Evolutionary conservation across 1,139 yeast genomes (phyloP).

Genomic region (Zygoascus meyerae): DNA sequence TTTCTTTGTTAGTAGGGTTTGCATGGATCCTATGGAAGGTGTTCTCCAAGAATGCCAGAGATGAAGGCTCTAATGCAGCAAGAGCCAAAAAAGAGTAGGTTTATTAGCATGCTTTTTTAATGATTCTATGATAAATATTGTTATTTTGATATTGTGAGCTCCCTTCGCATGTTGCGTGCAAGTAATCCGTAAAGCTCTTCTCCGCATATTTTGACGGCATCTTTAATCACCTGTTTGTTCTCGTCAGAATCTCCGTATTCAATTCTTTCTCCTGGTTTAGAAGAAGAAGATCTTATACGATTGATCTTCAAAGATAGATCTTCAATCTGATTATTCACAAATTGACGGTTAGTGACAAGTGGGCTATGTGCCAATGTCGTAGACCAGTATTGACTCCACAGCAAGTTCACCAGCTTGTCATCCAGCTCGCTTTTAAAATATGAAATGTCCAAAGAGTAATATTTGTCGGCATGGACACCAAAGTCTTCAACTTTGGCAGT

Average conservation of each 20-base stretch:
- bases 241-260: neutral
- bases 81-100: neutral
- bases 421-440: slow-evolving; percentile 58
- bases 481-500: slow-evolving; percentile 50
- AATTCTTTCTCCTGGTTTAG: neutral
- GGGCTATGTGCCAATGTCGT: slow-evolving; percentile 33
- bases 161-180: slow-evolving; percentile 22
- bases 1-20: slow-evolving; percentile 31
- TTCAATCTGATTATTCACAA: slow-evolving; percentile 34
- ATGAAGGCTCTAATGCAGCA: neutral
- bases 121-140: neutral
- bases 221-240: slow-evolving; percentile 14
- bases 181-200: slow-evolving; percentile 33
- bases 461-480: slow-evolving; percentile 65
- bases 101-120: neutral
- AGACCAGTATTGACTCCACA: slow-evolving; percentile 51
- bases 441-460: slow-evolving; percentile 63
- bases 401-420: slow-evolving; percentile 39
- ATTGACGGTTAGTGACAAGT: slow-evolving; percentile 28
- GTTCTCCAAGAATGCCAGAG: neutral
- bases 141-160: neutral
- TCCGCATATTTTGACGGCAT: slow-evolving; percentile 27
- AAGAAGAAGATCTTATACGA: slow-evolving; percentile 10
- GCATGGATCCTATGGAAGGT: slow-evolving; percentile 33
- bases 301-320: slow-evolving; percentile 24